Evolutionary conservation across 345 rosid genomes (phyloP).

Genomic region (Brassica cretica): DNA sequence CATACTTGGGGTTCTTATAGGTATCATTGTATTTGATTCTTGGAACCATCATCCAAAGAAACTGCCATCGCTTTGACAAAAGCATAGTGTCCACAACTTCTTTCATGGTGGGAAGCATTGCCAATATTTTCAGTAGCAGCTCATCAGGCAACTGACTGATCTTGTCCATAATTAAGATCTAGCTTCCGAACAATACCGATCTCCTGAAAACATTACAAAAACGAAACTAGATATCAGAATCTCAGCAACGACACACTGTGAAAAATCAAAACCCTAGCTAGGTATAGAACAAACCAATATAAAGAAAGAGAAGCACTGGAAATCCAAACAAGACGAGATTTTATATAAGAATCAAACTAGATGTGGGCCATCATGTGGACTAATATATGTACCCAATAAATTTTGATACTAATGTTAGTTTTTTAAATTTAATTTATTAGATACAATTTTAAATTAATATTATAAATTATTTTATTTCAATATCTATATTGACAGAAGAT

Average conservation of each 20-base stretch:
- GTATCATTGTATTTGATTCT: neutral
- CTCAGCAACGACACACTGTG: neutral
- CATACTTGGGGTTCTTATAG: neutral
- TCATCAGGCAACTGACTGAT: slow-evolving; percentile 10
- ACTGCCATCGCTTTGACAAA: slow-evolving; percentile 24
- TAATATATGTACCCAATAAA: too few species aligned
- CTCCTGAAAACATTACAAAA: neutral
- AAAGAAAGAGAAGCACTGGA: neutral
- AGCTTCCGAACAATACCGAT: neutral
- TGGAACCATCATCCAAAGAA: slow-evolving; percentile 27
- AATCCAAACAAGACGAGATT: neutral
- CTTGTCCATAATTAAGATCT: neutral
- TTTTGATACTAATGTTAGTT: too few species aligned
- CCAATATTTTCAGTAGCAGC: slow-evolving; percentile 13
- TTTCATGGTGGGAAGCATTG: neutral
- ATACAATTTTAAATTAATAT: too few species aligned
- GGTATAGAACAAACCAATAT: neutral
- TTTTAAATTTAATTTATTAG: too few species aligned
- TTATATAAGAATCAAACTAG: neutral
- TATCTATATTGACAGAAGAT: too few species aligned
- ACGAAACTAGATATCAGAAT: neutral
- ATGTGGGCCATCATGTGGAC: too few species aligned
- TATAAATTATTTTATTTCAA: too few species aligned
- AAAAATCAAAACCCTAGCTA: slow-evolving; percentile 4
- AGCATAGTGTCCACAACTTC: slow-evolving; percentile 19